These are phyloP conservation scores for Meyerozyma elateridarum DNA, from an alignment of 1,139 yeast species.

Conservation along the genomic window DNA sequence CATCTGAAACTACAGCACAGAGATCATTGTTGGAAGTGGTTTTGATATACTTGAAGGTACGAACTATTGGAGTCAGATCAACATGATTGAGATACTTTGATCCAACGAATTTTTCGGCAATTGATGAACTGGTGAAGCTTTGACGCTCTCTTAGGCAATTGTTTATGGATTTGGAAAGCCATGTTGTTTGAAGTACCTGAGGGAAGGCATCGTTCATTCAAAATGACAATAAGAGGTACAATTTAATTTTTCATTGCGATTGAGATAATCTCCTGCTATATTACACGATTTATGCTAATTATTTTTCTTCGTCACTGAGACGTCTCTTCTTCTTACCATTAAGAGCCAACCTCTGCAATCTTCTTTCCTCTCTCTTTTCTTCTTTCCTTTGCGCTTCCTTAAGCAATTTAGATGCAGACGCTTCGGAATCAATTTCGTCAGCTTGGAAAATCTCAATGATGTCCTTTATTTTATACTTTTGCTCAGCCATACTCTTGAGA, in stretches of 20 bases:
- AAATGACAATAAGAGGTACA: too few relatives aligned
- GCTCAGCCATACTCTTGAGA: slow-evolving; percentile 17
- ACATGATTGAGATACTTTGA: slow-evolving; percentile 8
- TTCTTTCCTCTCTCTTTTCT: slow-evolving; percentile 34
- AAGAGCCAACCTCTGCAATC: slow-evolving; percentile 25
- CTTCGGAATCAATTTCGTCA: slow-evolving; percentile 10
- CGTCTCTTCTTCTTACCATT: slow-evolving; percentile 15
- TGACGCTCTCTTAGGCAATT: not conserved
- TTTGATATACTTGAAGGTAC: slow-evolving; percentile 23
- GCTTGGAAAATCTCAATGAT: slow-evolving; percentile 14
- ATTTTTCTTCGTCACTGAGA: slow-evolving; percentile 13
- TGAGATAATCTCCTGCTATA: too few relatives aligned
- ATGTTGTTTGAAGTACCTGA: slow-evolving; percentile 1
- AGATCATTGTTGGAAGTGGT: slow-evolving; percentile 18
- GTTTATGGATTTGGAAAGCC: not conserved
- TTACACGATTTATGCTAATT: too few relatives aligned
- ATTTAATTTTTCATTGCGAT: too few relatives aligned
- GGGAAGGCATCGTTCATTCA: too few relatives aligned
- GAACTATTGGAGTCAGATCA: slow-evolving; percentile 22
- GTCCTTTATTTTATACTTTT: slow-evolving; percentile 12
- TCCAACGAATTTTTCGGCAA: slow-evolving; percentile 17
- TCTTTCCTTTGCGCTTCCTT: slow-evolving; percentile 21
- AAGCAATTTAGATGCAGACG: slow-evolving; percentile 14
- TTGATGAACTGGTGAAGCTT: slow-evolving; percentile 12
- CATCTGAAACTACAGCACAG: slow-evolving; percentile 29